These are phyloP conservation scores for Dryas alaskensis DNA, from an alignment of 306 rosid genomes.

Conservation along the genomic window DNA sequence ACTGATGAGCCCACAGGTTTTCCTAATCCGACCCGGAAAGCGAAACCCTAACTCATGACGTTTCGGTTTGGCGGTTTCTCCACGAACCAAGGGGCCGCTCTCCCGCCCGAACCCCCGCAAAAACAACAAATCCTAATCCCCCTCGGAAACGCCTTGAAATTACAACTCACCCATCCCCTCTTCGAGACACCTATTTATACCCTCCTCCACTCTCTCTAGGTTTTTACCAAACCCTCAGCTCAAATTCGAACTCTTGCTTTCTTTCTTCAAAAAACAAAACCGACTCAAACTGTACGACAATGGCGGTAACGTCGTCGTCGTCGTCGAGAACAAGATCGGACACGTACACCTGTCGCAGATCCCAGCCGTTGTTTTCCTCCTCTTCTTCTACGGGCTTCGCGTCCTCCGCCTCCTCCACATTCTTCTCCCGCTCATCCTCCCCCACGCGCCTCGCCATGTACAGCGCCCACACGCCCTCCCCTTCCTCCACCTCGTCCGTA, in stretches of 20 bases:
- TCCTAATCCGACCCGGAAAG: neutral
- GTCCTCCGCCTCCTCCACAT: constrained; percentile 31
- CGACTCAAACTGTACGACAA: neutral
- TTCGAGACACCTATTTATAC: neutral
- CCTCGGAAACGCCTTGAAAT: neutral
- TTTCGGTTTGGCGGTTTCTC: neutral
- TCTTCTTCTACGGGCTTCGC: constrained; percentile 42
- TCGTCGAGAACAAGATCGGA: neutral
- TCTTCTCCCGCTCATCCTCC: constrained; percentile 32
- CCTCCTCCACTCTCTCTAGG: neutral
- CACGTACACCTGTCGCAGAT: neutral
- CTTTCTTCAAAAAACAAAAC: neutral
- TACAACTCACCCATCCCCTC: neutral
- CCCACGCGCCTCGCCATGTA: constrained; percentile 20
- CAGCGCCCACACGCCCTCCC: neutral
- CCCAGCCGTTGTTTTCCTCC: neutral
- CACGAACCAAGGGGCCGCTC: neutral
- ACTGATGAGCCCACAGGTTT: neutral
- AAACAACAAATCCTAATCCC: neutral
- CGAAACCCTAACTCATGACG: neutral
- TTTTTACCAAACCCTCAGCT: neutral
- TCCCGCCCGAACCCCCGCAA: neutral
- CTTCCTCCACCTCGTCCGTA: constrained; percentile 16
- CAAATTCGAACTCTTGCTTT: neutral
- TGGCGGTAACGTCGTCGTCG: neutral